phyloP scores from a whole-genome alignment of 78 protist species.

The Protostelium mycophagum region DNA sequence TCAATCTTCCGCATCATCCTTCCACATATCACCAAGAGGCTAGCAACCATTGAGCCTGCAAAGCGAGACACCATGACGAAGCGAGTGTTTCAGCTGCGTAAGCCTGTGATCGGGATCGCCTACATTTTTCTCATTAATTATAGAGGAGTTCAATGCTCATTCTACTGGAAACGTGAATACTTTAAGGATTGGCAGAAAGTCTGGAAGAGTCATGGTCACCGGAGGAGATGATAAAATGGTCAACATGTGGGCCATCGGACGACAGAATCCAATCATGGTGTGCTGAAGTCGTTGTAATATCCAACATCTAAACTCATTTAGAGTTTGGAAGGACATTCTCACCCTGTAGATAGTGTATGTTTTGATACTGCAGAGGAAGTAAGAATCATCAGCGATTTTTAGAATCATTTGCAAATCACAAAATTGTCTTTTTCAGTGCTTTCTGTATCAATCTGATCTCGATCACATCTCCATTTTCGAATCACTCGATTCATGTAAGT shows the following conservation, averaged over 20 bases:
- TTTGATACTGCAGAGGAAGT: background rate
- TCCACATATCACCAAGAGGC: too few species aligned
- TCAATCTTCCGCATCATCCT: too few species aligned
- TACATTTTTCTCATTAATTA: background rate
- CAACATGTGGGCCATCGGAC: constrained; percentile 27
- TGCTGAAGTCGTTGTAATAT: background rate
- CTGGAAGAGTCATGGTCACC: constrained; percentile 17
- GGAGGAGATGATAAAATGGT: constrained; percentile 52
- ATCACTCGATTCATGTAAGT: too few species aligned
- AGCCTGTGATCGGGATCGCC: background rate
- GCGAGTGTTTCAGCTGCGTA: background rate
- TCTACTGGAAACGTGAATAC: background rate
- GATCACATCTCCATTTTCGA: too few species aligned
- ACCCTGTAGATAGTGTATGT: background rate
- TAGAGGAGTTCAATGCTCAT: constrained; percentile 38
- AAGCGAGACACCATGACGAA: background rate
- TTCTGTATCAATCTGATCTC: too few species aligned
- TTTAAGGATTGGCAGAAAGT: constrained; percentile 7
- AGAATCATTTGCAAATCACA: constrained; percentile 15
- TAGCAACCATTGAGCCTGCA: too few species aligned
- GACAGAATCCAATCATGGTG: constrained; percentile 3
- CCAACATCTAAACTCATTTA: background rate
- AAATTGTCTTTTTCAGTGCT: too few species aligned
- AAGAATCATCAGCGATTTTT: background rate
- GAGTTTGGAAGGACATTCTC: background rate